Percentiles rank a stretch among this genome's conserved stretches.
These are phyloP conservation scores for Mycena amicta DNA, from an alignment of 768 basidiomycete species.

Conservation along the genomic window DNA sequence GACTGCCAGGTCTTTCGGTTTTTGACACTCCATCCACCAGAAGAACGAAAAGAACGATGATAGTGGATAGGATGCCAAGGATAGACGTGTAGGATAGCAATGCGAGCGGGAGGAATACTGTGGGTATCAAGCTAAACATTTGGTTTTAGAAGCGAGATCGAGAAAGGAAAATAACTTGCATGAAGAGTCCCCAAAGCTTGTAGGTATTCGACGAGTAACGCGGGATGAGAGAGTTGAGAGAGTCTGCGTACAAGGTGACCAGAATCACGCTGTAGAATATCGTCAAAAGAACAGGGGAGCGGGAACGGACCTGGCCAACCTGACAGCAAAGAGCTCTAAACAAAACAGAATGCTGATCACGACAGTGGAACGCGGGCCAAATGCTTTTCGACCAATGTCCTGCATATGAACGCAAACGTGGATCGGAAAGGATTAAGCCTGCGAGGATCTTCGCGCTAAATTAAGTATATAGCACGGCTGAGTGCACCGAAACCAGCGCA, in stretches of 20 bases:
- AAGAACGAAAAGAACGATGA: slow-evolving; percentile 76
- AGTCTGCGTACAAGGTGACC: slow-evolving; percentile 88
- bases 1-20: slow-evolving; percentile 72
- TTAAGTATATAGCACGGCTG: not conserved
- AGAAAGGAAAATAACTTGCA: slow-evolving; percentile 45
- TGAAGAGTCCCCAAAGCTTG: slow-evolving; percentile 70
- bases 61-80: slow-evolving; percentile 77
- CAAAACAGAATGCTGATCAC: slow-evolving; percentile 79
- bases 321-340: slow-evolving; percentile 83
- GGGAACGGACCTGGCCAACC: slow-evolving; percentile 41
- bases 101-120: slow-evolving; percentile 82
- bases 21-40: slow-evolving; percentile 84
- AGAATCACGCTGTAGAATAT: slow-evolving; percentile 65
- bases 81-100: slow-evolving; percentile 88
- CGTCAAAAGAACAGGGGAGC: not conserved
- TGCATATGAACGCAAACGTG: slow-evolving; percentile 77
- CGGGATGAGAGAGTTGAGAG: slow-evolving; percentile 75
- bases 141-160: not conserved
- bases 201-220: slow-evolving; percentile 69
- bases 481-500: not conserved
- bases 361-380: slow-evolving; percentile 71
- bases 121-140: slow-evolving; percentile 72
- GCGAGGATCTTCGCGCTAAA: slow-evolving; percentile 87
- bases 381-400: slow-evolving; percentile 91
- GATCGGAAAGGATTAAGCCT: slow-evolving; percentile 70